Evolutionary conservation across 1,139 yeast species (phyloP).

Genomic region (Suhomyces guaymorum): DNA sequence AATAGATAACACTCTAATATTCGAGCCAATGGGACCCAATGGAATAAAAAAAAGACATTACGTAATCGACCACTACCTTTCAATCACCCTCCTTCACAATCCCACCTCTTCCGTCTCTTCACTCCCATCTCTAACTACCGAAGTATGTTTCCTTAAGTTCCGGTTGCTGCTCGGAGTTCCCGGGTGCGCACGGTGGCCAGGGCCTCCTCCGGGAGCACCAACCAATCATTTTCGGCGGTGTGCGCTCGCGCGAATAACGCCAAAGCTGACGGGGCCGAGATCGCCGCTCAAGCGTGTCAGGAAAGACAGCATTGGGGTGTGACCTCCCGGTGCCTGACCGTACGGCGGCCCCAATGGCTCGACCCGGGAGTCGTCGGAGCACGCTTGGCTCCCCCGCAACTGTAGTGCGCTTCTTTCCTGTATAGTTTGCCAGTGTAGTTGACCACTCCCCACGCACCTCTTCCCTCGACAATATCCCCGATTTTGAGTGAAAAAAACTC

Average conservation of each 20-base stretch:
- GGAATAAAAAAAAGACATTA: no score
- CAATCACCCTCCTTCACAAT: no score
- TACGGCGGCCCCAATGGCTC: neutral
- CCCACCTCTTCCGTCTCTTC: no score
- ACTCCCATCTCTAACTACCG: no score
- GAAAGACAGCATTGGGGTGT: no score
- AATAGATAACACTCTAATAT: no score
- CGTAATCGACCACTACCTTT: no score
- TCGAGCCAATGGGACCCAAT: no score
- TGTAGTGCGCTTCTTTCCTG: neutral
- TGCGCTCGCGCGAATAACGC: neutral
- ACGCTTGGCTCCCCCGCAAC: conserved; percentile 1
- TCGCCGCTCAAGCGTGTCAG: no score
- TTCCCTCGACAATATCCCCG: conserved; percentile 5
- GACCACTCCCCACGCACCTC: conserved; percentile 3
- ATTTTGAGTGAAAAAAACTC: conserved; percentile 2
- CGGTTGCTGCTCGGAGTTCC: neutral
- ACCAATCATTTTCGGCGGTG: neutral
- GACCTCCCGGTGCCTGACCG: neutral
- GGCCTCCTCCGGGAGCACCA: neutral
- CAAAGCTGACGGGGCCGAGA: neutral
- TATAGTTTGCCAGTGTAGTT: no score
- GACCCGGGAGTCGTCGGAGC: conserved; percentile 2
- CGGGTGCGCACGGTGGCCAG: neutral
- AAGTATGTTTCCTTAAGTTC: no score